Evolutionary conservation across 106 monocot species (phyloP), one percentile per base, ranked within the genome.

Genomic region (Acanthochlamys bracteata): DNA sequence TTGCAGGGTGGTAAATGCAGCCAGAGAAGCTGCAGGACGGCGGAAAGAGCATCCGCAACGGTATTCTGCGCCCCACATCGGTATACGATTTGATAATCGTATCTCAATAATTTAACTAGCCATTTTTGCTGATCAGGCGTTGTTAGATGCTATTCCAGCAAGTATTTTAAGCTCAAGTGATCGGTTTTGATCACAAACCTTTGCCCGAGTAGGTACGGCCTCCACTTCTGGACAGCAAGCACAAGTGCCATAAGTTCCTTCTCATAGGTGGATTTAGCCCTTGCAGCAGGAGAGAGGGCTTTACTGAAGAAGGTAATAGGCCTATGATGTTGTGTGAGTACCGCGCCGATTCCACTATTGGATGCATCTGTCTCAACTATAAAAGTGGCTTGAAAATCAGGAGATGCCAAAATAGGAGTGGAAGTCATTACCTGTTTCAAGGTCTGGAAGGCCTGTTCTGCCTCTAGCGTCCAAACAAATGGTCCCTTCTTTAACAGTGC

Each of bases 321-420:
- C 15, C 27, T 8, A 25, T 26, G 0, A 1, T 11, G 0, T 27
- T 60, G 60, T 0, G 15, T 26, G 0, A 60, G 15, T 7, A 60
- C 60, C 7, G 17, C 60, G 1, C 60, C 11, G 12, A 49, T 2
- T 1, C 49, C 49, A 2, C 2, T 17, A 2, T 9, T 24, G 11
- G 59, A 59, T 20, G 59, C 59, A 59, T 59, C 59, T 2, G 59
- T 59, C 24, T 59, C 59, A 0, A 59, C 59, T 24, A 25, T 24
- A 55, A 59, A 59, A 24, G 21, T 0, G 21, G 11, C 12, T 14
- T 4, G 15, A 25, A 59, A 59, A 25, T 59, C 59, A 6, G 59
- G 24, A 3, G 26, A 21, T 4, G 24, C 24, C 21, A 59, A 15
- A 9, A 59, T 24, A 8, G 24, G 59, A 24, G 59, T 24, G 8